These are phyloP conservation scores for Miscanthus lutarioriparius DNA, from an alignment of 176 grass and related monocot genomes.

Conservation along the genomic window DNA sequence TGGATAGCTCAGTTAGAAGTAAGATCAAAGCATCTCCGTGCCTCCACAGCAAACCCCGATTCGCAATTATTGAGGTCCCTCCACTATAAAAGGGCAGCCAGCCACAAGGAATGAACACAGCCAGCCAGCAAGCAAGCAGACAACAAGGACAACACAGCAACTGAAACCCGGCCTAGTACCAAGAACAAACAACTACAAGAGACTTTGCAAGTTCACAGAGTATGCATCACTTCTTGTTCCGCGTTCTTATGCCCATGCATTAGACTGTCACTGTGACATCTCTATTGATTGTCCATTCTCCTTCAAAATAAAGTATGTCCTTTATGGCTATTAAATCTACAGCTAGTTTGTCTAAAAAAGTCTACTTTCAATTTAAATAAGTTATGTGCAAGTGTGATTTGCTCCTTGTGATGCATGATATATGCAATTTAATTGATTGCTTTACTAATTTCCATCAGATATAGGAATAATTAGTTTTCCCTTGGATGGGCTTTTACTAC, in stretches of 20 bases:
- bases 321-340: slow-evolving; percentile 2
- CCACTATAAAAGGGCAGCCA: slow-evolving; percentile 68
- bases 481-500: neutral
- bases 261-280: neutral
- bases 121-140: slow-evolving; percentile 38
- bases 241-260: slow-evolving; percentile 21
- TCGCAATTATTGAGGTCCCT: slow-evolving; percentile 63
- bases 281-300: slow-evolving; percentile 25
- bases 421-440: slow-evolving; percentile 14
- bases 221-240: slow-evolving; percentile 42
- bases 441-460: neutral
- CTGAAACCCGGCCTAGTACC: slow-evolving; percentile 40
- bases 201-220: slow-evolving; percentile 41
- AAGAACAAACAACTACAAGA: slow-evolving; percentile 32
- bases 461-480: neutral
- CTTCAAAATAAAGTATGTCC: neutral
- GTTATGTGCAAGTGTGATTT: slow-evolving; percentile 18
- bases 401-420: neutral
- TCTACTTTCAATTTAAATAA: neutral
- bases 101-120: slow-evolving; percentile 44
- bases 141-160: slow-evolving; percentile 42
- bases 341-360: neutral
- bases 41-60: slow-evolving; percentile 52
- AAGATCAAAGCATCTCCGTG: slow-evolving; percentile 45
- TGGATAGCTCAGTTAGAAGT: slow-evolving; percentile 52